Conservation (phyloP, 352 stramenopile species). For the Phytophthora ohioensis region DNA sequence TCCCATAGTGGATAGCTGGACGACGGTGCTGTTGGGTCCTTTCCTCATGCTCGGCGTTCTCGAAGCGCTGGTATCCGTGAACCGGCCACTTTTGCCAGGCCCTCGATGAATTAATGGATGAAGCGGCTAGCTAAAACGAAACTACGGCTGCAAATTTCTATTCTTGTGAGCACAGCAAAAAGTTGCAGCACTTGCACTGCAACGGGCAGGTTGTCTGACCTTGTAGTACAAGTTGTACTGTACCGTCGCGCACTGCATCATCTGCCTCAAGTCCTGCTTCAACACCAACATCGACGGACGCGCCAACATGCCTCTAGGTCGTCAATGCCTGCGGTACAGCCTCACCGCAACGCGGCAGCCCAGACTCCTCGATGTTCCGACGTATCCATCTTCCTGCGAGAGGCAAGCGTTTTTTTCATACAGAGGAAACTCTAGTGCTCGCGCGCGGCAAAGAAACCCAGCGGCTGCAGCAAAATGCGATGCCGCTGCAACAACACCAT, state of each 20-base stretch:
- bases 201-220: constrained; percentile 15
- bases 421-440: not conserved
- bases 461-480: constrained; percentile 21
- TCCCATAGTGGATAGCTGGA: no score
- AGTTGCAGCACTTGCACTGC: constrained; percentile 6
- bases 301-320: not conserved
- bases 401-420: not conserved
- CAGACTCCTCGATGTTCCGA: constrained; percentile 13
- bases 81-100: no score
- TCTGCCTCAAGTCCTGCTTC: constrained; percentile 7
- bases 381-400: constrained; percentile 6
- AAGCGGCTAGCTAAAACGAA: no score
- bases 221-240: not conserved
- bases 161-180: not conserved
- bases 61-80: no score
- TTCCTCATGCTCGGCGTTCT: no score
- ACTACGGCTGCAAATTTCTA: no score
- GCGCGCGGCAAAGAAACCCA: not conserved
- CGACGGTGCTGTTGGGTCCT: no score
- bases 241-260: not conserved
- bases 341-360: not conserved
- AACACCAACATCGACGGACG: not conserved
- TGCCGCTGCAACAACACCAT: constrained; percentile 6
- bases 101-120: no score
- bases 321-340: constrained; percentile 6